phyloP scores from a whole-genome alignment of 331 rosid species.

The Pyrus hybrid region DNA sequence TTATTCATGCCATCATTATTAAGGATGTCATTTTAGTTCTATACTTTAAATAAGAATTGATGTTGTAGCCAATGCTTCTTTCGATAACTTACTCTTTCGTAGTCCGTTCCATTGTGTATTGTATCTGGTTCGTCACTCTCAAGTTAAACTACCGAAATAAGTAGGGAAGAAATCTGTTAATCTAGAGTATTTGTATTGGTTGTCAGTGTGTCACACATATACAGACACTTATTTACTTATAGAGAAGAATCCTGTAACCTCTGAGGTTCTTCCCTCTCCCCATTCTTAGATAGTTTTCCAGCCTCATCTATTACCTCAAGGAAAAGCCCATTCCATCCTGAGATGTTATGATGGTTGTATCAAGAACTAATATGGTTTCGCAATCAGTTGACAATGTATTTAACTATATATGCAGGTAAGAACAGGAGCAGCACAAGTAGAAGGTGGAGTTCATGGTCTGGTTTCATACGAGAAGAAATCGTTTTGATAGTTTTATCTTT shows the following conservation, averaged over 20 bases:
- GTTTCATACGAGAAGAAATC: conserved; percentile 80
- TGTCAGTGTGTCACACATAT: neutral
- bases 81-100: neutral
- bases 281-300: too few species aligned
- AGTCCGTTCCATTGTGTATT: neutral
- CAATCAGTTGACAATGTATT: neutral
- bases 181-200: neutral
- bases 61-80: neutral
- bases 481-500: conserved; percentile 32
- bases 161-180: neutral
- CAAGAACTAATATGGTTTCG: neutral
- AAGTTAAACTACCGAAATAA: neutral
- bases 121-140: neutral
- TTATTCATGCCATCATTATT: neutral
- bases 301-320: too few species aligned
- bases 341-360: neutral
- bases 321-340: too few species aligned
- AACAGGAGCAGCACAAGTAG: conserved; percentile 90
- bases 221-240: neutral
- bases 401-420: conserved; percentile 48
- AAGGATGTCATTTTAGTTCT: neutral
- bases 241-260: neutral
- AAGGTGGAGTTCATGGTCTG: conserved; percentile 89
- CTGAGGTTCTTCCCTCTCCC: too few species aligned
- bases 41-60: neutral